Base-by-base conservation (phyloP, 2,329 filamentous ascomycete genomes). In the Exophiala bonariae region DNA sequence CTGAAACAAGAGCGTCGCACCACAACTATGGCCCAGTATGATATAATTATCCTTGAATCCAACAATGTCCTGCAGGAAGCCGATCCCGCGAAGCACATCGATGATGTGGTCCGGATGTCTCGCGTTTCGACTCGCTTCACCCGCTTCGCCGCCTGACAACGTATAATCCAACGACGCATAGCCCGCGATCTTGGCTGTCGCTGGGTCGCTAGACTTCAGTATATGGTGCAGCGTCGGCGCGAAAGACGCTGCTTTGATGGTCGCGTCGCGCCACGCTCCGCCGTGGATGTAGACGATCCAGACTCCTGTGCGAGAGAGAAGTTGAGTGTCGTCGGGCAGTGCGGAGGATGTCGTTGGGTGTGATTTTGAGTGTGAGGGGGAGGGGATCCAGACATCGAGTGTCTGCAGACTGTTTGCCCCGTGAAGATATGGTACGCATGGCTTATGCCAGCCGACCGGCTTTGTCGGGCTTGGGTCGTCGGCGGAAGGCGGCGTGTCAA, bases 1-100 rank as follows among this genome's bases (percentile, higher is more conserved):
- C 66, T 89, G 86, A 44, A 82, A 75, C 0, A 80, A 76, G 32
- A 90, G 66, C 3, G 80, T 83, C 2, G 77, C 83, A 37, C 83
- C 83, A 47, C 80, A 82, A 13, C 76, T 81, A 62, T 87, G 83
- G 0, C 83, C 83, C 1, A 76, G 65, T 3, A 85, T 71, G 2
- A 86, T 61, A 63, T 82, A 85, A 23, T 61, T 60, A 41, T 56
- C 58, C 26, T 62, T 64, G 49, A 77, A 72, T 6, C 63, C 62
- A 57, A 79, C 76, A 13, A 70, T 64, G 7, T 63, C 57, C 56
- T 75, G 69, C 23, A 86, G 67, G 47, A 72, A 76, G 0, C 66
- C 57, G 4, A 87, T 63, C 0, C 72, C 83, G 2, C 65, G 44
- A 1, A 73, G 66, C 16, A 85, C 71, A 59, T 87, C 83, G 31